Evolutionary conservation across 352 stramenopile genomes (phyloP), one percentile per base, ranked within the genome.

Genomic region (Globisporangium takayamanum): DNA sequence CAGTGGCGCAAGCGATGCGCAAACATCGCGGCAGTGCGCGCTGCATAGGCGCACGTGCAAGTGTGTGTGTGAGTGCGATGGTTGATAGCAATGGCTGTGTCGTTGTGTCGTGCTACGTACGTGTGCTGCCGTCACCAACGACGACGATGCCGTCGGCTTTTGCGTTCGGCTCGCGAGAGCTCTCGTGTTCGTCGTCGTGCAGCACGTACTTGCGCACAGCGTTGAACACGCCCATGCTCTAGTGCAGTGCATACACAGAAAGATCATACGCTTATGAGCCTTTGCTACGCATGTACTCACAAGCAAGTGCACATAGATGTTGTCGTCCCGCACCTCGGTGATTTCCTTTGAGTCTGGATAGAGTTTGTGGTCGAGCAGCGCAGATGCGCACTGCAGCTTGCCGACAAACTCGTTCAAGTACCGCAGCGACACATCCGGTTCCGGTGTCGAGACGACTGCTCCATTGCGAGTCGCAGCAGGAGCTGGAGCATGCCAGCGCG

Each of bases 171-270:
- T 54, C 16, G 6, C 22, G 20, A 15, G 58, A 48, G 5, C 45
- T 45, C 7, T 67, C 46, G 16, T 47, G 56, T 20, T 55, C 63
- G 26, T 74, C 68, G 28, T 33, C 5, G 30, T 69, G 68, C 41
- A 84, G 56, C 26, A 89, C 57, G 52, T 85, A 90, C 37, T 81
- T 70, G 49, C 84, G 76, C 26, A 92, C 78, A 3, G 84, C 81
- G 46, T 94, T 92, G 59, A 92, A 94, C 10, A 94, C 63, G 3
- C 76, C 84, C 84, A 94, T 94, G 59, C 79, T 94, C 84, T 91
- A 57, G 26, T 2, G 12, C 18, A 5, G 56, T 11, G 46, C 55
- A 57, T 20, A 44, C 8, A 57, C 12, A 56, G 46, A 25, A 7
- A 52, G 28, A 14, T 3, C 18, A 37, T 36, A 22, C 22, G 36